Evolutionary conservation across 1,284 basidiomycete genomes (phyloP).

Genomic region (Trichosporon coremiiforme): DNA sequence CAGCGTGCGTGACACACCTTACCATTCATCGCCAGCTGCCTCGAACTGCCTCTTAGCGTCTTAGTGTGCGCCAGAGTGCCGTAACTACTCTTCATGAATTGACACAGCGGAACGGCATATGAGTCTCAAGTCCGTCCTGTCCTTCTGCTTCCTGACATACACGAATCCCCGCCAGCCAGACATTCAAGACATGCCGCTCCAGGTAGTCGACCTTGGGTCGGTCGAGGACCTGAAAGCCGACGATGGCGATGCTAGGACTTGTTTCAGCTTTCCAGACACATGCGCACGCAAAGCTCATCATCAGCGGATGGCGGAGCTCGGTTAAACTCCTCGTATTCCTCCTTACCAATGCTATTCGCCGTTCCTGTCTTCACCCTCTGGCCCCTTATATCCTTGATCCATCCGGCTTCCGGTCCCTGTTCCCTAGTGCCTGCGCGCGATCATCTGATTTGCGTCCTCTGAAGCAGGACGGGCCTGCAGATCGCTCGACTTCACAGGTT

Average conservation of each 20-base stretch:
- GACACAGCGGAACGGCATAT: constrained; percentile 2
- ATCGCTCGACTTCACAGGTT: background rate
- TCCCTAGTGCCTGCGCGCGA: background rate
- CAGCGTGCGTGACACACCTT: background rate
- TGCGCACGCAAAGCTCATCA: background rate
- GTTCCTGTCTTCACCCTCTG: constrained; percentile 2
- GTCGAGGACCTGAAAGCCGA: background rate
- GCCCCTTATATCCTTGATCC: background rate
- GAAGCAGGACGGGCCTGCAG: background rate
- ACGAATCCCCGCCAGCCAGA: background rate
- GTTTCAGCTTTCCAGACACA: background rate
- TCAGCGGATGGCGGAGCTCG: background rate
- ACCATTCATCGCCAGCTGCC: constrained; percentile 4
- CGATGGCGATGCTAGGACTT: too few relatives aligned
- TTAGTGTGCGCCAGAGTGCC: background rate
- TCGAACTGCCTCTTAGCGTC: background rate
- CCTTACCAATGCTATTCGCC: background rate
- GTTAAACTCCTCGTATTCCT: background rate
- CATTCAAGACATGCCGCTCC: background rate
- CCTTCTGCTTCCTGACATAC: background rate
- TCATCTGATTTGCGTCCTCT: background rate
- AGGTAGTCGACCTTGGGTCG: background rate
- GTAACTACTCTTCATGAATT: background rate
- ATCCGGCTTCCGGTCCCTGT: background rate
- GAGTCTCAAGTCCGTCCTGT: constrained; percentile 7